Evolutionary conservation across 1,284 basidiomycete genomes (phyloP), one percentile per base, ranked within the genome.

Genomic region (Coniferiporia sulphurascens): DNA sequence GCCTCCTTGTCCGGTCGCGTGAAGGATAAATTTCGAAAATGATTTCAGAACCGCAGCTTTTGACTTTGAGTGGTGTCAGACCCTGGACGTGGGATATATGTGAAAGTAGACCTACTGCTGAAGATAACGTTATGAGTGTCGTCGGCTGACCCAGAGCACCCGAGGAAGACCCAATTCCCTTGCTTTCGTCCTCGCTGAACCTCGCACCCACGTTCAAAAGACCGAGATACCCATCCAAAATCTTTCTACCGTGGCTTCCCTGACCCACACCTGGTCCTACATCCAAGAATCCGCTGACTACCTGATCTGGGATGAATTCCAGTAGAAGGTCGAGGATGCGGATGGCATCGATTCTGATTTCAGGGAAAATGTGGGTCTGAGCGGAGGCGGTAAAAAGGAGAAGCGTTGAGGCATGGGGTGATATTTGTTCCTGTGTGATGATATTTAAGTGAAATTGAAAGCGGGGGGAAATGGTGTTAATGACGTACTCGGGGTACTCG

Each of bases 311-410:
- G 2, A 91, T 82, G 52, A 80, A 70, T 38, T 89, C 85, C 2
- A 98, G 78, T 38, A 95, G 80, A 13, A 97, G 71, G 67, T 92
- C 83, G 52, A 99, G 74, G 63, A 95, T 83, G 27, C 86, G 84
- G 63, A 96, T 80, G 0, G 94, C 93, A 69, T 98, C 96, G 48
- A 98, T 80, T 8, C 94, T 82, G 60, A 98, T 91, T 67, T 95
- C 92, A 8, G 94, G 93, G 71, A 95, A 96, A 59, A 99, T 97
- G 68, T 97, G 91, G 0, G 93, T 95, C 70, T 97, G 88, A 0
- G 93, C 93, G 3, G 95, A 96, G 1, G 92, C 87, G 0, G 87
- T 86, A 71, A 94, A 97, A 12, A 98, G 82, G 15, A 96, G 76
- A 1, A 97, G 76, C 0, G 86, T 68, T 0, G 87, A 79, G 3